Evolutionary conservation across 257 asterid genomes (phyloP).

Genomic region (Solanum arcanum): DNA sequence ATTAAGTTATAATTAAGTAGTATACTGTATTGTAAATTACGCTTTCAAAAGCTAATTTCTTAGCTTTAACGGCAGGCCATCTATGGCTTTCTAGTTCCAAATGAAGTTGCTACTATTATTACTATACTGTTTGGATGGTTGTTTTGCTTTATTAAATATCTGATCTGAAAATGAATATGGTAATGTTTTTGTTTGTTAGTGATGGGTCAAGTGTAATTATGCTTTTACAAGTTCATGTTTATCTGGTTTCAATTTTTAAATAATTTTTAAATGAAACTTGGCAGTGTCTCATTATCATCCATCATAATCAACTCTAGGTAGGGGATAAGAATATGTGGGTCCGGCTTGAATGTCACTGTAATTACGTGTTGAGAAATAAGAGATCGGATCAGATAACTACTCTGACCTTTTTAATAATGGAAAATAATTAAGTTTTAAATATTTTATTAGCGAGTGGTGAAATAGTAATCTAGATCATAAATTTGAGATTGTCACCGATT

Average conservation of each 20-base stretch:
- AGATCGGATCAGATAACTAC: neutral
- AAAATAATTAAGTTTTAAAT: too few relatives aligned
- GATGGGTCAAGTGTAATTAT: neutral
- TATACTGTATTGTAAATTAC: neutral
- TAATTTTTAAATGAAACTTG: neutral
- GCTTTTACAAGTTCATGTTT: neutral
- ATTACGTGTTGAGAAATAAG: neutral
- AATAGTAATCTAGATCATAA: neutral
- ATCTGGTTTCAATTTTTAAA: neutral
- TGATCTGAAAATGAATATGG: neutral
- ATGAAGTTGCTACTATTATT: neutral
- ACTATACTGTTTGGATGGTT: neutral
- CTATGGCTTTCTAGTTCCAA: neutral
- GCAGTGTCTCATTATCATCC: neutral
- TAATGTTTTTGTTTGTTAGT: neutral
- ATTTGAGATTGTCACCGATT: neutral
- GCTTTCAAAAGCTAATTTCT: neutral
- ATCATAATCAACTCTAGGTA: neutral
- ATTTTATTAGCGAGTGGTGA: neutral
- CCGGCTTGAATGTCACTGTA: neutral
- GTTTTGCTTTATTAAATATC: neutral
- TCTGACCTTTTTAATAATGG: neutral
- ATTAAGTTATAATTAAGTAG: neutral
- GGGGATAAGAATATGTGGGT: neutral
- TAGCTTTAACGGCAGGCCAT: neutral